Base-by-base conservation (phyloP, 1,284 basidiomycete genomes). In the Melampsora occidentalis region DNA sequence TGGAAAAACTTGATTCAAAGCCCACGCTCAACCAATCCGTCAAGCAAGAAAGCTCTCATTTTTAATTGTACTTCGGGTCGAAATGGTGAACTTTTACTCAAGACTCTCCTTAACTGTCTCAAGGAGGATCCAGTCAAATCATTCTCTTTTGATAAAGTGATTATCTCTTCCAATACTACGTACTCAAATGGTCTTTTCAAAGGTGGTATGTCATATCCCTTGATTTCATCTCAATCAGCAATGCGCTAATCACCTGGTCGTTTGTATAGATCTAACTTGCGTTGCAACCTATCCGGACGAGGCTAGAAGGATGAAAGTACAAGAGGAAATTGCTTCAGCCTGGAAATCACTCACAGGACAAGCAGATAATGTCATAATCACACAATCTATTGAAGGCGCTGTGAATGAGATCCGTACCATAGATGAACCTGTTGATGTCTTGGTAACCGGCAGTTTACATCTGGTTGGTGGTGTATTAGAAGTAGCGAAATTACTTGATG, bases 51-150 rank as follows among this genome's bases (percentile, higher is more conserved):
- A 67, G 65, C n/a, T 2, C 85, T 99, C 63, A 87, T 99, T 48
- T 99, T 99, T 86, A 99, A 99, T 84, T 98, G 94, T 84, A 97
- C 96, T 2, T 90, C 88, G 72, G 96, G 94, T 7, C 89, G 97
- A 42, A 91, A 92, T 6, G 94, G 91, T 2, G 83, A 87, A 64
- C 84, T 86, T 0, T 90, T 99, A 81, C 85, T 99, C 22, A 84
- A 2, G 84, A 88, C 0, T 86, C 97, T 12, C 83, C 89, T 46
- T 82, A 84, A 1, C 86, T 84, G 53, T 84, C 85, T 39, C 83
- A 83, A 48, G 63, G 18, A 46, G 49, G 20, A 64, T 53, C 33
- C 46, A 48, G 63, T n/a, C 31, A 42, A 18, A 31, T 33, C 25
- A 33, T 12, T 42, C 46, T 89, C 92, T 80, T 97, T 99, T 81